Conservation (phyloP, 2,329 filamentous ascomycete genomes). For the Paracamarosporium sp. region DNA sequence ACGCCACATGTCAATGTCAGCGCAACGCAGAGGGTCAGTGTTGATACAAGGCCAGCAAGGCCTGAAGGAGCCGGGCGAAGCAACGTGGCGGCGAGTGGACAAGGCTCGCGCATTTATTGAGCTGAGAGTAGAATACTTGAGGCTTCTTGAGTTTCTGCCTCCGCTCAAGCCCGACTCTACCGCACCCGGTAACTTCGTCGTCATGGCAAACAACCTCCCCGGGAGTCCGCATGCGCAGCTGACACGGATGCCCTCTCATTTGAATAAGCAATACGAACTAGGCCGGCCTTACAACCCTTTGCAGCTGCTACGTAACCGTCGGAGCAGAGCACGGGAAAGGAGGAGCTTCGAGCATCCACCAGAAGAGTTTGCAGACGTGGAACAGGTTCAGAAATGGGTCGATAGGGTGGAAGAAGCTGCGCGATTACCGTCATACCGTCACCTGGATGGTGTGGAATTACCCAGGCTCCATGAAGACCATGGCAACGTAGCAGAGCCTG, state of each 20-base stretch:
- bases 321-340: slow-evolving; percentile 80
- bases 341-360: slow-evolving; percentile 74
- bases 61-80: slow-evolving; percentile 70
- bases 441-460: slow-evolving; percentile 42
- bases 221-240: slow-evolving; percentile 49
- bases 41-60: slow-evolving; percentile 53
- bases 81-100: slow-evolving; percentile 80
- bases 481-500: slow-evolving; percentile 29
- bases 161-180: slow-evolving; percentile 65
- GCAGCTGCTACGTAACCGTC: slow-evolving; percentile 90
- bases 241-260: slow-evolving; percentile 46
- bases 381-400: slow-evolving; percentile 77
- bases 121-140: slow-evolving; percentile 82
- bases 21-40: slow-evolving; percentile 31
- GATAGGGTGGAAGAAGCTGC: slow-evolving; percentile 67
- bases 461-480: slow-evolving; percentile 38
- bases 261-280: slow-evolving; percentile 49
- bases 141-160: slow-evolving; percentile 78
- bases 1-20: slow-evolving; percentile 37
- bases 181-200: slow-evolving; percentile 50
- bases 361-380: slow-evolving; percentile 78
- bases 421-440: slow-evolving; percentile 43
- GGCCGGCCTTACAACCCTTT: slow-evolving; percentile 87
- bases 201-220: slow-evolving; percentile 49
- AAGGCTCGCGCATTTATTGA: slow-evolving; percentile 87